Percentiles rank a stretch among this genome's conserved stretches.
These are phyloP conservation scores for Cryoendolithus antarcticus DNA, from an alignment of 2,329 filamentous ascomycete genomes.

Conservation along the genomic window DNA sequence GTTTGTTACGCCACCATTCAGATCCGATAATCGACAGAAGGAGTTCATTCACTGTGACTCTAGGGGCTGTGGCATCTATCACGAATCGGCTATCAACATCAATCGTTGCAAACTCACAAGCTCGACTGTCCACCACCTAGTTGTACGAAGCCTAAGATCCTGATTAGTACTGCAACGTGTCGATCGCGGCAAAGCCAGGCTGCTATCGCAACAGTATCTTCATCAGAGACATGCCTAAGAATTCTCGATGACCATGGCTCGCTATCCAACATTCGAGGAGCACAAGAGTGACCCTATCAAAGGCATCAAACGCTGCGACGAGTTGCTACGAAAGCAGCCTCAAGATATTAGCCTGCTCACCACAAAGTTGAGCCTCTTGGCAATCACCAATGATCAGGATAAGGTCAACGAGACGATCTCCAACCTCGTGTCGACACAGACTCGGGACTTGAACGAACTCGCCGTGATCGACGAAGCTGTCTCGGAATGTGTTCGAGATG, in stretches of 20 bases:
- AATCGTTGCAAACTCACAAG: too few species aligned
- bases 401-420: conserved; percentile 13
- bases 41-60: too few species aligned
- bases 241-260: conserved; percentile 15
- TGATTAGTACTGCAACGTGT: too few species aligned
- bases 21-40: too few species aligned
- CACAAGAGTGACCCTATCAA: conserved; percentile 18
- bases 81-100: too few species aligned
- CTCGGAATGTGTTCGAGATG: conserved; percentile 10
- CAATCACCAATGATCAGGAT: conserved; percentile 9
- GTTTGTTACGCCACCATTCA: too few species aligned
- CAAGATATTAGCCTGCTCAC: conserved; percentile 18
- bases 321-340: conserved; percentile 18
- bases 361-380: conserved; percentile 20
- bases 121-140: too few species aligned
- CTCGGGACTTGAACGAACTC: conserved; percentile 17
- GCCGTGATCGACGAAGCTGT: conserved; percentile 18
- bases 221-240: too few species aligned
- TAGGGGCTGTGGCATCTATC: too few species aligned
- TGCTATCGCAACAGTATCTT: too few species aligned
- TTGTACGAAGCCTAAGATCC: too few species aligned
- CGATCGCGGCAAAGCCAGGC: too few species aligned
- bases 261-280: conserved; percentile 22
- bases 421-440: conserved; percentile 13
- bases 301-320: conserved; percentile 21